These are phyloP conservation scores for Gaeumannomyces tritici DNA, from an alignment of 2,329 filamentous ascomycete genomes.

Conservation along the genomic window DNA sequence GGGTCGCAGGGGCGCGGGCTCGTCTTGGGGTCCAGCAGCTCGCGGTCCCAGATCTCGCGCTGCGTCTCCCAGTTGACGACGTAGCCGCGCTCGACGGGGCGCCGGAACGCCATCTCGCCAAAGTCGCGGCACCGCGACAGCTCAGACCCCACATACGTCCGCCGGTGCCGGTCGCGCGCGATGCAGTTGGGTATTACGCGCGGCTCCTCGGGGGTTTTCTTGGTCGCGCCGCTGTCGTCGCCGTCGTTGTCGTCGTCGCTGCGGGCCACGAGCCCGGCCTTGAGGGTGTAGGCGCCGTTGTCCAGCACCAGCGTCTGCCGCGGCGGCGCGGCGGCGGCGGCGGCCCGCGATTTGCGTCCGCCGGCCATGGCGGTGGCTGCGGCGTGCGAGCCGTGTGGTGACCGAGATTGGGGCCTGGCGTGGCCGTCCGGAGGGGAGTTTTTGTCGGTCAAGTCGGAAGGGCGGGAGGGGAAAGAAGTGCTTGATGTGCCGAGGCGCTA, in stretches of 20 bases:
- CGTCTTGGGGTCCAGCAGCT: constrained; percentile 67
- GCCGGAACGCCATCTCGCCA: constrained; percentile 76
- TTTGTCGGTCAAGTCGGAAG: too few species aligned
- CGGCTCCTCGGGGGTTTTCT: constrained; percentile 33
- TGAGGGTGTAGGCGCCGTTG: constrained; percentile 86
- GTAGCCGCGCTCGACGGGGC: constrained; percentile 90
- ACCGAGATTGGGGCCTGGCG: too few species aligned
- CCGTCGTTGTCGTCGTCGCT: constrained; percentile 18
- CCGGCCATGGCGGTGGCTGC: constrained; percentile 26
- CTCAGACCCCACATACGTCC: constrained; percentile 71
- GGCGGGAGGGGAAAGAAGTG: too few species aligned
- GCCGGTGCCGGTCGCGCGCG: constrained; percentile 69
- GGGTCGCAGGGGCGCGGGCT: constrained; percentile 59
- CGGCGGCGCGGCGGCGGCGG: constrained; percentile 41
- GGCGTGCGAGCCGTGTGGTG: too few species aligned
- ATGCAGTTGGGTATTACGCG: constrained; percentile 79
- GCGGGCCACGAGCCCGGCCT: constrained; percentile 63
- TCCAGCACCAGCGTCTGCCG: constrained; percentile 75
- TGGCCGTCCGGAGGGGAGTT: too few species aligned
- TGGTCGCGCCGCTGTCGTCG: not conserved
- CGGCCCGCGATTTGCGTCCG: constrained; percentile 41
- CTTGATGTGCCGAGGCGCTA: too few species aligned
- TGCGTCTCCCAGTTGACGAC: constrained; percentile 95
- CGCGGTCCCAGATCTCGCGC: constrained; percentile 89
- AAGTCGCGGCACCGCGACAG: constrained; percentile 75